Evolutionary conservation across 2,329 filamentous ascomycete species (phyloP), one percentile per base, ranked within the genome.

Genomic region (Alternaria brassicicola): DNA sequence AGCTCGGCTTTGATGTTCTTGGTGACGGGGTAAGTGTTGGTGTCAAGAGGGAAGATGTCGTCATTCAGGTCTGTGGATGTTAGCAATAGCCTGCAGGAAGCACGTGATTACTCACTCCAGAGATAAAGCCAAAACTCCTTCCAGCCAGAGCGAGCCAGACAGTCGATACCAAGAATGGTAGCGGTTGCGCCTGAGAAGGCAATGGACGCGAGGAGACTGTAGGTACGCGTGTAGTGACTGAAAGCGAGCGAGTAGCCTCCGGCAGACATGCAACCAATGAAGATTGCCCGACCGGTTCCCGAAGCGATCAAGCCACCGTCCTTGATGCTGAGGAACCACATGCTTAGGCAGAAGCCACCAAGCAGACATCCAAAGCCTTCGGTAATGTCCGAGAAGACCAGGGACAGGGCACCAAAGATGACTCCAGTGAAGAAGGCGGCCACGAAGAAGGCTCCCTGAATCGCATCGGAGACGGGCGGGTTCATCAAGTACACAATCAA

Each of bases 61-160:
- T 87, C 81, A 75, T 97, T 97, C 36, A 98, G 78, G 43, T 80
- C 85, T 87, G 61, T 19, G 15, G 7, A 19, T 43, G 52, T 71
- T 25, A 71, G 62, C 19, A 35, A 55, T 52, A 13, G 59, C 53
- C 60, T 52, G 46, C 25, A 12, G 45, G 26, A 19, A 56, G 1
- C 12, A 9, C 19, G 19, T 28, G 13, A 28, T 17, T 15, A 74
- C 83, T 76, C 74, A 86, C 85, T 81, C 94, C 94, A 98, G 35
- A 96, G 83, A 74, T 96, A 98, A 6, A 92, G 85, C 94, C 94
- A 98, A 67, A 97, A 97, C 75, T 98, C 94, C 76, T 97, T 97
- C 68, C 96, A 80, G 0, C 94, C 94, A n/a, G 93, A 92, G 62
- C 88, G 84, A 69, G 89, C 94, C 69, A 94, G 96, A 76, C 92